A percentile compares a stretch with the other conserved stretches of the same genome.
Conservation (phyloP, 2,329 filamentous ascomycete genomes). For the Aspergillus viridinutans region DNA sequence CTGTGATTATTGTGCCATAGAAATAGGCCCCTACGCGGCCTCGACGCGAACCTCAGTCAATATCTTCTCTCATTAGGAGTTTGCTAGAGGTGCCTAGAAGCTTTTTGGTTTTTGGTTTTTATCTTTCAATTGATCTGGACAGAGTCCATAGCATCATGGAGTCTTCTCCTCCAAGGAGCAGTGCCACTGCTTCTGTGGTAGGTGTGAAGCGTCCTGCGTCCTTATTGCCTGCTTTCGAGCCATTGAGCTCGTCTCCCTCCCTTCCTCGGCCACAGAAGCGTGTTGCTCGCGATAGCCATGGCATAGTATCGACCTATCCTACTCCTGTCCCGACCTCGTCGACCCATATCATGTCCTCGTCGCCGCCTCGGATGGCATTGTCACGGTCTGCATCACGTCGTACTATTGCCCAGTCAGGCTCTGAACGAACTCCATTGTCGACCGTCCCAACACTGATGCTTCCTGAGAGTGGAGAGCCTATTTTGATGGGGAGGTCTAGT, state of each 20-base stretch:
- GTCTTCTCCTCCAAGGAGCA: conserved; percentile 37
- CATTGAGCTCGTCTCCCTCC: conserved; percentile 46
- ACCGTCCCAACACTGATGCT: conserved; percentile 79
- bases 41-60: conserved; percentile 23
- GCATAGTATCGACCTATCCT: conserved; percentile 64
- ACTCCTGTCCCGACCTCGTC: conserved; percentile 93
- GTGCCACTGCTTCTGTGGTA: conserved; percentile 30
- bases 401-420: conserved; percentile 51
- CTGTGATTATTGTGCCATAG: conserved; percentile 7
- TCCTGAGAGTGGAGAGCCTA: conserved; percentile 71
- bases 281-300: conserved; percentile 41
- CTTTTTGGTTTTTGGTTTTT: conserved; percentile 2
- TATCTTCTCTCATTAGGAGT: conserved; percentile 8
- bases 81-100: neutral
- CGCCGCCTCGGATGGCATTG: conserved; percentile 59
- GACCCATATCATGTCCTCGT: conserved; percentile 84
- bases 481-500: conserved; percentile 89
- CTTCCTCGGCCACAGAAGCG: conserved; percentile 47
- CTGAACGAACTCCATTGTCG: conserved; percentile 78
- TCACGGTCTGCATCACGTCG: conserved; percentile 56
- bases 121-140: conserved; percentile 7
- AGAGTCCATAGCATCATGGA: conserved; percentile 30
- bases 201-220: conserved; percentile 46
- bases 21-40: conserved; percentile 12
- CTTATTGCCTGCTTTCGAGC: conserved; percentile 48